phyloP scores from a whole-genome alignment of 768 basidiomycete genomes.

The Pleurotus djamor region DNA sequence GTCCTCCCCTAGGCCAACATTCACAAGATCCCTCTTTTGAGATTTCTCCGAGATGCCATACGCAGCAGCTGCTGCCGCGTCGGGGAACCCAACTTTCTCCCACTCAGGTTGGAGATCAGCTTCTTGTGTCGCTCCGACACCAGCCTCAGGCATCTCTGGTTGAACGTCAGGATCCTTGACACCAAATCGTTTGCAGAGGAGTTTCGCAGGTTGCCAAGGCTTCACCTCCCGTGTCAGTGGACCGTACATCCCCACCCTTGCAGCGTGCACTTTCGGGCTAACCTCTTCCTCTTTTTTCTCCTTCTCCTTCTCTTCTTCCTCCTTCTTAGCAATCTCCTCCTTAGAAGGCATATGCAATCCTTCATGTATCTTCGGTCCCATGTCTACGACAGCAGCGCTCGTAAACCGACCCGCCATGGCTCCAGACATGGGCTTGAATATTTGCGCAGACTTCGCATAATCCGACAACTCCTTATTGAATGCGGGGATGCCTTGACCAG shows the following conservation, averaged over 20 bases:
- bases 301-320: slow-evolving; percentile 29
- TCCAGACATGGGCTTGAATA: slow-evolving; percentile 90
- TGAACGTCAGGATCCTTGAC: slow-evolving; percentile 82
- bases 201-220: slow-evolving; percentile 77
- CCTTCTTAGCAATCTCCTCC: slow-evolving; percentile 41
- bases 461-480: slow-evolving; percentile 84
- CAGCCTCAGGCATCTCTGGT: slow-evolving; percentile 36
- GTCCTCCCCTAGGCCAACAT: slow-evolving; percentile 91
- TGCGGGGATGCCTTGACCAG: slow-evolving; percentile 59
- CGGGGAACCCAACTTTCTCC: neutral
- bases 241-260: slow-evolving; percentile 87
- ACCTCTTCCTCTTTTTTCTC: slow-evolving; percentile 54
- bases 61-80: slow-evolving; percentile 13
- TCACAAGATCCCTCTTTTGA: slow-evolving; percentile 57
- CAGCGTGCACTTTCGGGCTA: slow-evolving; percentile 80
- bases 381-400: slow-evolving; percentile 70
- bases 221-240: slow-evolving; percentile 73
- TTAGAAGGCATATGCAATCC: slow-evolving; percentile 63
- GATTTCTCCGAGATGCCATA: slow-evolving; percentile 9
- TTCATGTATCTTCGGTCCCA: slow-evolving; percentile 57
- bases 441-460: slow-evolving; percentile 81
- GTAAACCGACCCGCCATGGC: slow-evolving; percentile 97
- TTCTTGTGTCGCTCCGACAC: slow-evolving; percentile 1
- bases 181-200: slow-evolving; percentile 93
- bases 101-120: neutral